Evolutionary conservation across 345 rosid species (phyloP).

Genomic region (Acer yangbiense): DNA sequence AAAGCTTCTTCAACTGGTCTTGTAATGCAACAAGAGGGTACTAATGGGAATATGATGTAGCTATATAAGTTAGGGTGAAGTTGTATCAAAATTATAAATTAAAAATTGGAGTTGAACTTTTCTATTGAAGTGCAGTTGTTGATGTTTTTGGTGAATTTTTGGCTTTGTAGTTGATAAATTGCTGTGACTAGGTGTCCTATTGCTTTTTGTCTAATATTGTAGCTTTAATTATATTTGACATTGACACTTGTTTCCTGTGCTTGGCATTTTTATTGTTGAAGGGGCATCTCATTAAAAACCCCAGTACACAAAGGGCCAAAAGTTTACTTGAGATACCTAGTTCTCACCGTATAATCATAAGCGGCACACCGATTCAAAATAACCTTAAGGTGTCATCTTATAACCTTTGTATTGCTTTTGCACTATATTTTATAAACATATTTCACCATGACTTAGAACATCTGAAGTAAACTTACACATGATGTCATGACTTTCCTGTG

Average conservation of each 20-base stretch:
- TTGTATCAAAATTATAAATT: background rate
- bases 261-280: conserved; percentile 28
- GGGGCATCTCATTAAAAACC: conserved; percentile 99
- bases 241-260: background rate
- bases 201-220: background rate
- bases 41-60: background rate
- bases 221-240: background rate
- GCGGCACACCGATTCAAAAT: conserved; percentile 98
- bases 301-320: conserved; percentile 95
- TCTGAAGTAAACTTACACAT: conserved; percentile 5
- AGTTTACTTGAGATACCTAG: conserved; percentile 96
- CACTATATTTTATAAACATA: conserved; percentile 7
- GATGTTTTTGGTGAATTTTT: conserved; percentile 5
- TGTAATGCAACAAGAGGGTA: background rate
- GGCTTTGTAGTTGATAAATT: conserved; percentile 5
- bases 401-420: conserved; percentile 14
- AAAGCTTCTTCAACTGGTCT: conserved; percentile 5
- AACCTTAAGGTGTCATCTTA: conserved; percentile 75
- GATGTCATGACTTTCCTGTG: conserved; percentile 9
- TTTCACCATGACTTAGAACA: conserved; percentile 2
- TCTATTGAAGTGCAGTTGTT: background rate
- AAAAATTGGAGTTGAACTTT: background rate
- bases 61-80: background rate
- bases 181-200: conserved; percentile 4
- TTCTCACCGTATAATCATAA: conserved; percentile 81